Percentiles rank a stretch among this genome's conserved stretches.
phyloP scores from a whole-genome alignment of 768 basidiomycete species.

The Sarcodon aspratus region DNA sequence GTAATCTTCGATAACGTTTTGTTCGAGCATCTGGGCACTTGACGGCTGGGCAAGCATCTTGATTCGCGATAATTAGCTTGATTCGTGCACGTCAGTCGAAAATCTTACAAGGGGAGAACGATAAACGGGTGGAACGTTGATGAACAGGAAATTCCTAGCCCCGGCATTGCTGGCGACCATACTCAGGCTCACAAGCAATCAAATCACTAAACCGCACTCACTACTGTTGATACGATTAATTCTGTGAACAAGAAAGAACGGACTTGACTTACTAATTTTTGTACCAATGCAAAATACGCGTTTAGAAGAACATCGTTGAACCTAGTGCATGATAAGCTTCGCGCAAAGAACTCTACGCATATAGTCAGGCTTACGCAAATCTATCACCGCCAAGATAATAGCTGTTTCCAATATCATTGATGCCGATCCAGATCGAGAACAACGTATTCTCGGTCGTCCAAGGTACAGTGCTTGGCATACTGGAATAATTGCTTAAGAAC shows the following conservation, averaged over 20 bases:
- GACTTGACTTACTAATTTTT: conserved; percentile 29
- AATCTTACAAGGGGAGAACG: conserved; percentile 43
- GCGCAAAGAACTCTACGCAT: background rate
- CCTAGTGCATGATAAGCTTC: conserved; percentile 14
- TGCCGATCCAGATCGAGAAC: conserved; percentile 63
- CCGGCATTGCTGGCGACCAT: conserved; percentile 29
- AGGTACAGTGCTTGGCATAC: conserved; percentile 35
- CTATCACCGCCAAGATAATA: conserved; percentile 35
- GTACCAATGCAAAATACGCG: conserved; percentile 37
- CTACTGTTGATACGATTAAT: background rate
- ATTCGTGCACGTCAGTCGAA: conserved; percentile 24
- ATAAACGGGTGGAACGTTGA: conserved; percentile 50
- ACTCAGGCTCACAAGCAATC: conserved; percentile 17
- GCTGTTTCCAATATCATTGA: conserved; percentile 57
- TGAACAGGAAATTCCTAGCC: conserved; percentile 50
- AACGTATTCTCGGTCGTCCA: conserved; percentile 49
- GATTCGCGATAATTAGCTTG: background rate
- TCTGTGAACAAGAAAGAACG: too few species aligned
- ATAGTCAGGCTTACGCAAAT: conserved; percentile 26
- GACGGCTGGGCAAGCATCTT: conserved; percentile 38
- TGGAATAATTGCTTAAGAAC: conserved; percentile 35
- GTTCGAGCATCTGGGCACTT: conserved; percentile 27
- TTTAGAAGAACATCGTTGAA: conserved; percentile 38
- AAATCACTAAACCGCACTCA: background rate
- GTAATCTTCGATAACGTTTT: conserved; percentile 36